Percentiles rank a stretch among this genome's conserved stretches.
These are phyloP conservation scores for Plasmodium reichenowi DNA, from an alignment of 169 alveolate genomes.

Conservation along the genomic window DNA sequence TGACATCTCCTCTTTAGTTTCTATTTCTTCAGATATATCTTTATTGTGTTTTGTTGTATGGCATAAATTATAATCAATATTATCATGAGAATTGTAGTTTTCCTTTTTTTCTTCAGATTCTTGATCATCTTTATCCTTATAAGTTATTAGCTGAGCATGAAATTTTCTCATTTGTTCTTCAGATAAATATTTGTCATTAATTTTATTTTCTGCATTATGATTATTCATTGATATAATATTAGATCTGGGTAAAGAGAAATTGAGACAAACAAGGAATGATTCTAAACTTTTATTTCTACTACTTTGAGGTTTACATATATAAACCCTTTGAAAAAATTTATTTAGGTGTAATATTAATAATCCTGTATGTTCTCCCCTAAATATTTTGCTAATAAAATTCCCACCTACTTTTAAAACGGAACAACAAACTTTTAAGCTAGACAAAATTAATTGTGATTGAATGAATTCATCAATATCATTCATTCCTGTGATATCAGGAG, in stretches of 20 bases:
- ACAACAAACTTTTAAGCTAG: constrained; percentile 93
- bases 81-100: background rate
- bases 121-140: constrained; percentile 7
- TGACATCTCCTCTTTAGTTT: background rate
- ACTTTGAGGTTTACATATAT: constrained; percentile 91
- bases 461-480: constrained; percentile 94
- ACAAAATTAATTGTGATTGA: constrained; percentile 94
- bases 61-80: background rate
- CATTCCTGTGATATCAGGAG: constrained; percentile 99
- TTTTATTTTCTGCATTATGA: background rate
- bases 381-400: constrained; percentile 96
- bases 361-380: constrained; percentile 94
- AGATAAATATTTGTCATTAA: background rate
- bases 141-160: constrained; percentile 21
- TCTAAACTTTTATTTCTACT: constrained; percentile 91
- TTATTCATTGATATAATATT: constrained; percentile 23
- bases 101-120: background rate
- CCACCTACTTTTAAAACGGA: constrained; percentile 94
- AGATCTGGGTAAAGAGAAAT: constrained; percentile 71
- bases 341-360: constrained; percentile 83
- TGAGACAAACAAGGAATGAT: constrained; percentile 90
- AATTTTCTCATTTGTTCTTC: constrained; percentile 40
- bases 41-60: background rate
- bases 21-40: background rate
- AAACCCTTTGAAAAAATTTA: constrained; percentile 86